Evolutionary conservation across 1,284 basidiomycete species (phyloP).

Genomic region (Naganishia albida): DNA sequence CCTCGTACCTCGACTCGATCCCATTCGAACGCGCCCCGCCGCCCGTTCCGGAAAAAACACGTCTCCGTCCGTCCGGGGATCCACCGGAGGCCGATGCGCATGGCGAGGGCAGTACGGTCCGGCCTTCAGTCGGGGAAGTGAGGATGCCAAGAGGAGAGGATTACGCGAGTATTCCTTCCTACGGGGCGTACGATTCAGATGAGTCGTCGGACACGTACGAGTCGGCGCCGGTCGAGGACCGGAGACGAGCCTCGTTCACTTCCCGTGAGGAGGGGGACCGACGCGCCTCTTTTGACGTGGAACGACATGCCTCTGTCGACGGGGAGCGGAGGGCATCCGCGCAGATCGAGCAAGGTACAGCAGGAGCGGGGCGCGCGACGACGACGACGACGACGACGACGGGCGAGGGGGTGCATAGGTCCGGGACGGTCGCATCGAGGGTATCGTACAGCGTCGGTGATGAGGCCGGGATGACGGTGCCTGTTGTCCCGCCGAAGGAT

Average conservation of each 20-base stretch:
- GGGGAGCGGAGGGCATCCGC: too few species aligned
- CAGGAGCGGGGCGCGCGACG: too few species aligned
- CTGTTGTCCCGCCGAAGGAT: not conserved
- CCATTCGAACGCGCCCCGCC: not conserved
- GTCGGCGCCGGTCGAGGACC: not conserved
- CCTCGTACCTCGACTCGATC: slow-evolving; percentile 3
- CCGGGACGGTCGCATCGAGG: not conserved
- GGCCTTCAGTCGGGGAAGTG: not conserved
- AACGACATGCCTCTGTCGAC: too few species aligned
- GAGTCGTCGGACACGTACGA: not conserved
- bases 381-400: not conserved
- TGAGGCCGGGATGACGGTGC: not conserved
- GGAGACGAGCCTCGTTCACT: too few species aligned
- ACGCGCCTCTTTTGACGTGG: too few species aligned
- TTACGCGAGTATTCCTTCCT: slow-evolving; percentile 21
- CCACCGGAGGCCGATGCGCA: not conserved
- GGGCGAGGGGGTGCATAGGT: not conserved
- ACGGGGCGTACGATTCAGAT: slow-evolving; percentile 9
- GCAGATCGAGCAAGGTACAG: too few species aligned
- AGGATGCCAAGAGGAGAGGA: slow-evolving; percentile 9
- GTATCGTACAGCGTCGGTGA: slow-evolving; percentile 6
- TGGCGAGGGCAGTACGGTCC: not conserved
- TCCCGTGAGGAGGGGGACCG: too few species aligned
- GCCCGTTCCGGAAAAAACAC: not conserved
- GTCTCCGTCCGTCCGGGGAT: not conserved